These are phyloP conservation scores for Phytophthora fragariaefolia DNA, from an alignment of 352 stramenopile genomes.

Conservation along the genomic window DNA sequence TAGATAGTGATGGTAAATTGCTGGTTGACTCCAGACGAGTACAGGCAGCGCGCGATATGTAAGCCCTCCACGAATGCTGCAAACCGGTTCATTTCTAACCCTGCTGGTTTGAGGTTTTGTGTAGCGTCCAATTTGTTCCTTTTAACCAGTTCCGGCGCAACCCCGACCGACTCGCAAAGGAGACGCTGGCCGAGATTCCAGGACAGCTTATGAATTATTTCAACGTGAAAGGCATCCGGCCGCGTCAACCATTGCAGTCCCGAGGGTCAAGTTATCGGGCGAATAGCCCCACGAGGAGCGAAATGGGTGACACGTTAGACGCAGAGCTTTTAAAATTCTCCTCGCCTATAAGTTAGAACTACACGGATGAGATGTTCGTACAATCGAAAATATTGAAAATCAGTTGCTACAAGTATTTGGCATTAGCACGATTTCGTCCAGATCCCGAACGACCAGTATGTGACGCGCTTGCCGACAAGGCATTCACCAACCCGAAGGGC, in stretches of 20 bases:
- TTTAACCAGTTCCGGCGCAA: constrained; percentile 78
- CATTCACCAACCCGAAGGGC: constrained; percentile 45
- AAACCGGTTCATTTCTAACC: background rate
- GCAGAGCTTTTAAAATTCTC: constrained; percentile 34
- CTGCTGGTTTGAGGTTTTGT: constrained; percentile 18
- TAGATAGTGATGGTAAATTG: constrained; percentile 66
- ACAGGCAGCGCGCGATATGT: constrained; percentile 66
- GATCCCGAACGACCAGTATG: constrained; percentile 54
- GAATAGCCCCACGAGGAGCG: constrained; percentile 28
- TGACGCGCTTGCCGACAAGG: constrained; percentile 36
- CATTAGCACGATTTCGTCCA: too few relatives aligned
- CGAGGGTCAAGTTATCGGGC: constrained; percentile 52
- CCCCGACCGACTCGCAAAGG: constrained; percentile 63
- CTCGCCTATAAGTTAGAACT: too few relatives aligned
- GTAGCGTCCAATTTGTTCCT: constrained; percentile 77
- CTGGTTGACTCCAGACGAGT: constrained; percentile 50
- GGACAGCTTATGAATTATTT: constrained; percentile 69
- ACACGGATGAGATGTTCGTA: too few relatives aligned
- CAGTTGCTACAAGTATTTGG: too few relatives aligned
- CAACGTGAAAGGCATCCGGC: constrained; percentile 59
- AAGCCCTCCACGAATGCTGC: constrained; percentile 44
- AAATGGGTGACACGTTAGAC: constrained; percentile 29
- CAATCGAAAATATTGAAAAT: too few relatives aligned
- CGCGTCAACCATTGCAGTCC: constrained; percentile 56
- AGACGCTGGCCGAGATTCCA: constrained; percentile 76